Evolutionary conservation across 495 filamentous ascomycete species (phyloP).

Genomic region (Penicillium ochrochloron): DNA sequence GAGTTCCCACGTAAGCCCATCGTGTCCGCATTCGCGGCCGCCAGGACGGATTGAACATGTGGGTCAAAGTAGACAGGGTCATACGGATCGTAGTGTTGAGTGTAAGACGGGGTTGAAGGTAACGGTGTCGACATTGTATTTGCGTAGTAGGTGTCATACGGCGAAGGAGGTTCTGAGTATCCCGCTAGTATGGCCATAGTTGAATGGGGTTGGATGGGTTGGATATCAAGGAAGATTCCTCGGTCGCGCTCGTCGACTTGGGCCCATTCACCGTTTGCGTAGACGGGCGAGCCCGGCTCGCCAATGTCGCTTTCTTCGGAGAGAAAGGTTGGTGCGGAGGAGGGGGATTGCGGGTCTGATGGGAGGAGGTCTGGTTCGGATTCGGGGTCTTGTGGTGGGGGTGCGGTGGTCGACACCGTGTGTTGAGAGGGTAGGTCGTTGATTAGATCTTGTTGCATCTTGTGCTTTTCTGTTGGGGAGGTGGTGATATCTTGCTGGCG

Average conservation of each 20-base stretch:
- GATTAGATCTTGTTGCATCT: constrained; percentile 25
- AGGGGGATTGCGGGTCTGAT: constrained; percentile 23
- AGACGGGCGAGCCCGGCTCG: constrained; percentile 44
- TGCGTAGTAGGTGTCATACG: constrained; percentile 24
- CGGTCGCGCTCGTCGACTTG: constrained; percentile 34
- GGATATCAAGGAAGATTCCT: constrained; percentile 28
- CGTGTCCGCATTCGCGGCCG: constrained; percentile 35
- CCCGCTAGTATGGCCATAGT: background rate
- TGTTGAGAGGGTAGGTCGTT: constrained; percentile 27
- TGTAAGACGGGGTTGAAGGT: constrained; percentile 10
- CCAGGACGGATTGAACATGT: constrained; percentile 36
- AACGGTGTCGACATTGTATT: constrained; percentile 22
- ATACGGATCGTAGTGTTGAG: constrained; percentile 25
- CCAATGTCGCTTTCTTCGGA: constrained; percentile 39
- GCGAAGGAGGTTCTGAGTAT: constrained; percentile 8
- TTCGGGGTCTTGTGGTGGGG: constrained; percentile 29
- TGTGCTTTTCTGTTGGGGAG: constrained; percentile 8
- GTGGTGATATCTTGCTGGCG: constrained; percentile 18
- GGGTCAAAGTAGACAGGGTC: constrained; percentile 33
- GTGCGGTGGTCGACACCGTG: constrained; percentile 39
- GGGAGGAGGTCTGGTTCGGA: constrained; percentile 18
- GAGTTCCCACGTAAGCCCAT: constrained; percentile 33
- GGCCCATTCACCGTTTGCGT: constrained; percentile 37
- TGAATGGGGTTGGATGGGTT: constrained; percentile 5
- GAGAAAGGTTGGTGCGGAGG: constrained; percentile 31